Conservation (phyloP, 805 yeast species). For the Komagataella phaffii region DNA sequence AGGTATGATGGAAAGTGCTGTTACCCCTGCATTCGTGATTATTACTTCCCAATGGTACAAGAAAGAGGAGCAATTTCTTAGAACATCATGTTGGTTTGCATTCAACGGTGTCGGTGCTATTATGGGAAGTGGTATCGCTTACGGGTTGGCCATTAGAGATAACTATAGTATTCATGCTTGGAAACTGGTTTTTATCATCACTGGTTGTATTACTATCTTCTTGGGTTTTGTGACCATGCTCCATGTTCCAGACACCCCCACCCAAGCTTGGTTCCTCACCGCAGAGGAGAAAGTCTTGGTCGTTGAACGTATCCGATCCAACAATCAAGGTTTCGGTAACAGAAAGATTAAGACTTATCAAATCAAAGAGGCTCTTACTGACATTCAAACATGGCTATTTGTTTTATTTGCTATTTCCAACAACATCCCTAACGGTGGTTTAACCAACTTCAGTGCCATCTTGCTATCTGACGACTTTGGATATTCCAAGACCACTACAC, state of each 20-base stretch:
- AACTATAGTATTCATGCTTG: conserved; percentile 30
- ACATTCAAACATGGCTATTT: conserved; percentile 34
- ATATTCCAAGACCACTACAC: conserved; percentile 11
- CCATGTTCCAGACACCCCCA: conserved; percentile 33
- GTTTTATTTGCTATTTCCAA: conserved; percentile 27
- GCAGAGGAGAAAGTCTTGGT: conserved; percentile 29
- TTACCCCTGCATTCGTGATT: conserved; percentile 41
- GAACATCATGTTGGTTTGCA: conserved; percentile 26
- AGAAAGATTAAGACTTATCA: conserved; percentile 41
- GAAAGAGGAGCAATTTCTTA: conserved; percentile 27
- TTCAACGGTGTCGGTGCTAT: conserved; percentile 27
- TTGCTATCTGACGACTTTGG: conserved; percentile 24
- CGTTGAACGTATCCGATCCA: conserved; percentile 37
- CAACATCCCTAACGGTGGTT: conserved; percentile 44
- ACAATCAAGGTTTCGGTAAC: conserved; percentile 47
- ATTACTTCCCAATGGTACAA: conserved; percentile 44
- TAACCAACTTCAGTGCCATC: conserved; percentile 33
- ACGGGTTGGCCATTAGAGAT: conserved; percentile 33
- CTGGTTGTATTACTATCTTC: conserved; percentile 40
- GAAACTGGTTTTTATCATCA: conserved; percentile 41
- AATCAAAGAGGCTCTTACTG: conserved; percentile 34
- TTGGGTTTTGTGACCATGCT: conserved; percentile 30
- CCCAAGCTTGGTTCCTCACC: conserved; percentile 22
- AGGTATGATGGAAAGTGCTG: conserved; percentile 35
- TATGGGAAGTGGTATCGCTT: conserved; percentile 35